phyloP scores from a whole-genome alignment of 2,329 filamentous ascomycete genomes.

The Polychaeton citri region DNA sequence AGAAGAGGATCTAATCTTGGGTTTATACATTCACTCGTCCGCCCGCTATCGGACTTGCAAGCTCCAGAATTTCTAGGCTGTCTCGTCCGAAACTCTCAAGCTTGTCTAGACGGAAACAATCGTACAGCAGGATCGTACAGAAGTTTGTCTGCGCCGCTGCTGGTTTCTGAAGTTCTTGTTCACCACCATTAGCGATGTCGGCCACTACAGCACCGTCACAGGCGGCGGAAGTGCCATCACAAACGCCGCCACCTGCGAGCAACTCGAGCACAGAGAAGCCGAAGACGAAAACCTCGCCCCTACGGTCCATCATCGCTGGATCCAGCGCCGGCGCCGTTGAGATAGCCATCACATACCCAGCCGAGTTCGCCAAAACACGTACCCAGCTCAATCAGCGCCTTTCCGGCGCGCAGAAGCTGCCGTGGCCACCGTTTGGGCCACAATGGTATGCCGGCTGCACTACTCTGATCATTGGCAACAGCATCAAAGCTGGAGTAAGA shows the following conservation, averaged over 20 bases:
- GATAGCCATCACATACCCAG: slow-evolving; percentile 90
- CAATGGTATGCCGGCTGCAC: slow-evolving; percentile 99
- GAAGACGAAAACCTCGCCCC: slow-evolving; percentile 51
- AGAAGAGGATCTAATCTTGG: no score
- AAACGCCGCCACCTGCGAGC: neutral
- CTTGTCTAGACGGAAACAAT: no score
- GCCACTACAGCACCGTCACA: neutral
- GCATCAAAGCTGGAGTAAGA: slow-evolving; percentile 85
- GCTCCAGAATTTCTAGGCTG: no score
- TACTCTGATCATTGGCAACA: slow-evolving; percentile 92
- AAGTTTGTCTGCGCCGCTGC: no score
- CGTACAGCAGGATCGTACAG: no score
- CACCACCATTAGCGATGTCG: neutral
- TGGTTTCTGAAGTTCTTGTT: no score
- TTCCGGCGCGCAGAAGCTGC: slow-evolving; percentile 70
- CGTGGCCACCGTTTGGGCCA: slow-evolving; percentile 82
- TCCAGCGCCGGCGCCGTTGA: slow-evolving; percentile 89
- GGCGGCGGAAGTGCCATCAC: neutral
- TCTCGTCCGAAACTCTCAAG: no score
- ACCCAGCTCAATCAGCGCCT: slow-evolving; percentile 83
- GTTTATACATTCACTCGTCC: no score
- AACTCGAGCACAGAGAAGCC: neutral
- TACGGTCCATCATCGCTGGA: slow-evolving; percentile 84
- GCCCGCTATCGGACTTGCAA: no score
- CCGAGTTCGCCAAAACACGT: slow-evolving; percentile 92